Evolutionary conservation across 306 rosid species (phyloP).

Genomic region (Luffa aegyptiaca): DNA sequence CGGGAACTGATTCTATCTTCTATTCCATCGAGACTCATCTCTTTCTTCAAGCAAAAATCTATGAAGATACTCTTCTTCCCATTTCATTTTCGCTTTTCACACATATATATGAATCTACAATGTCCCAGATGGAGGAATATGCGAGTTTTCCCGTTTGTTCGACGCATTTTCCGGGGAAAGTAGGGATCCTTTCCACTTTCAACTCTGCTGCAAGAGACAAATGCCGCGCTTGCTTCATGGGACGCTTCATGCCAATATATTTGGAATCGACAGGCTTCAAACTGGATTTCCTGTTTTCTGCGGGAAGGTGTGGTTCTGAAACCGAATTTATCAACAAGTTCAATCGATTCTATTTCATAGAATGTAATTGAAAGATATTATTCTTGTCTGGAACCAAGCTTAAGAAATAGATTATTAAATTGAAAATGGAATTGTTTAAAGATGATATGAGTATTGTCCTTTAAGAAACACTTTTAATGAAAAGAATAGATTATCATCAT

Average conservation of each 20-base stretch:
- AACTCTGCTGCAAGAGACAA: not conserved
- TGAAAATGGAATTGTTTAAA: not conserved
- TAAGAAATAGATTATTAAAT: not conserved
- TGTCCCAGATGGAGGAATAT: not conserved
- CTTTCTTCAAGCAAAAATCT: constrained; percentile 30
- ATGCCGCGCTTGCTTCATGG: constrained; percentile 63
- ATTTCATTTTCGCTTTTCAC: not conserved
- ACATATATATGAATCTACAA: constrained; percentile 2
- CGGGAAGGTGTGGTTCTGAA: constrained; percentile 27
- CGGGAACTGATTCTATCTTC: constrained; percentile 41
- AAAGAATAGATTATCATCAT: not conserved
- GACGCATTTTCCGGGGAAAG: not conserved
- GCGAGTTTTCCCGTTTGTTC: not conserved
- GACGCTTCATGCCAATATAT: constrained; percentile 41
- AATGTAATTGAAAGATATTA: not conserved
- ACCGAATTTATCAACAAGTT: not conserved
- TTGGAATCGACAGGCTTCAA: constrained; percentile 33
- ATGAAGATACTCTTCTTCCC: constrained; percentile 2
- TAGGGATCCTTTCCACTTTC: not conserved
- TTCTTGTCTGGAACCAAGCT: not conserved
- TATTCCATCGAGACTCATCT: constrained; percentile 25
- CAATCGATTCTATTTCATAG: not conserved
- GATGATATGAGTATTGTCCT: not conserved
- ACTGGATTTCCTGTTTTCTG: constrained; percentile 24
- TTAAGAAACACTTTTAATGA: not conserved